Evolutionary conservation across 208 protist species (phyloP).

Genomic region (Polymyxa betae): DNA sequence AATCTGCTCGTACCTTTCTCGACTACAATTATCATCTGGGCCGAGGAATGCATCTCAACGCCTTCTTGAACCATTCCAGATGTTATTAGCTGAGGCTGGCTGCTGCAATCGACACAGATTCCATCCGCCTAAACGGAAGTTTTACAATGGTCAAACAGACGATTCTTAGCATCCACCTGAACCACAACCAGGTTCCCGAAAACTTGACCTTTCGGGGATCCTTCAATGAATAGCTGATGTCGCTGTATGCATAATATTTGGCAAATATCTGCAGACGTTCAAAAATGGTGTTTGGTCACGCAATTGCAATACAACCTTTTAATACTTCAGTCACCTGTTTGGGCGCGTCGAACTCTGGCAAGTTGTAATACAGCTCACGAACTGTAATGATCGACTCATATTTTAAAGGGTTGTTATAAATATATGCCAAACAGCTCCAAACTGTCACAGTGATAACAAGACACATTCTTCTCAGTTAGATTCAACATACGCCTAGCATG

Average conservation of each 20-base stretch:
- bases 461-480: too few species aligned
- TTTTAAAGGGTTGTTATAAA: not conserved
- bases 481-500: too few species aligned
- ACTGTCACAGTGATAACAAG: constrained; percentile 28
- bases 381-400: not conserved
- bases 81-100: not conserved
- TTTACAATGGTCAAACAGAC: not conserved
- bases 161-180: not conserved
- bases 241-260: not conserved
- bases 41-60: not conserved
- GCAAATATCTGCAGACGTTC: not conserved
- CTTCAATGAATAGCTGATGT: constrained; percentile 34
- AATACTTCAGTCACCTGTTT: not conserved
- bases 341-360: not conserved
- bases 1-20: constrained; percentile 15
- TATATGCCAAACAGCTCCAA: constrained; percentile 12
- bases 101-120: not conserved
- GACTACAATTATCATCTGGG: constrained; percentile 40
- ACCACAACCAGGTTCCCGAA: not conserved
- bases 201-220: constrained; percentile 28
- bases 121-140: not conserved
- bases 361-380: constrained; percentile 39
- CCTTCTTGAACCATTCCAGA: not conserved
- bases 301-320: not conserved
- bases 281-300: not conserved